Evolutionary conservation across 108 stramenopile species (phyloP).

Genomic region (Conticribra guillardii): DNA sequence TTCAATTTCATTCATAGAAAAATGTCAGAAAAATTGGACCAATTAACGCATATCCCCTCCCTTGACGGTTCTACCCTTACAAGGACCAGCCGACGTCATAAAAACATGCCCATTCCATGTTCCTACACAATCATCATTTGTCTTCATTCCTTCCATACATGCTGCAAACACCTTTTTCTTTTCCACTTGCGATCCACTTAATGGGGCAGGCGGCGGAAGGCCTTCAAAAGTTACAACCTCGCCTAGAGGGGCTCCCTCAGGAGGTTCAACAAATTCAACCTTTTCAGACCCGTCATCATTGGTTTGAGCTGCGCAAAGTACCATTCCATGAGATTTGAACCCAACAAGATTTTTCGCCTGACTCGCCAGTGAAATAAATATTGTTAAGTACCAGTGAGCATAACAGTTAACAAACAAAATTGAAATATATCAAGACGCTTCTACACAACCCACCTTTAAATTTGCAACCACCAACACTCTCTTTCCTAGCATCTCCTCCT

Average conservation of each 20-base stretch:
- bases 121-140: constrained; percentile 76
- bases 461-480: constrained; percentile 95
- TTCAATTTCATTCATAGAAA: too few species aligned
- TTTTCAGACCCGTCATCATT: constrained; percentile 73
- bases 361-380: background rate
- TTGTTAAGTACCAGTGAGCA: background rate
- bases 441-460: constrained; percentile 85
- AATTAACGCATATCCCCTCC: constrained; percentile 85
- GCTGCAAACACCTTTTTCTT: constrained; percentile 98
- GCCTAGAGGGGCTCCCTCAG: constrained; percentile 88
- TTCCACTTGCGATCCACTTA: constrained; percentile 82
- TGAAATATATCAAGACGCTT: background rate
- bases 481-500: constrained; percentile 91
- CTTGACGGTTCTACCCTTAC: constrained; percentile 68
- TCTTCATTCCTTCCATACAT: constrained; percentile 87
- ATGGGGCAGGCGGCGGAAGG: constrained; percentile 77
- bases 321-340: constrained; percentile 98
- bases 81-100: constrained; percentile 83
- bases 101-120: constrained; percentile 89
- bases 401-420: background rate
- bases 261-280: constrained; percentile 96
- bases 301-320: constrained; percentile 87
- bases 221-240: constrained; percentile 93
- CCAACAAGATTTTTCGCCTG: constrained; percentile 93
- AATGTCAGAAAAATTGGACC: too few species aligned